phyloP scores from a whole-genome alignment of 495 filamentous ascomycete species.

The Aspergillus heteromorphus region DNA sequence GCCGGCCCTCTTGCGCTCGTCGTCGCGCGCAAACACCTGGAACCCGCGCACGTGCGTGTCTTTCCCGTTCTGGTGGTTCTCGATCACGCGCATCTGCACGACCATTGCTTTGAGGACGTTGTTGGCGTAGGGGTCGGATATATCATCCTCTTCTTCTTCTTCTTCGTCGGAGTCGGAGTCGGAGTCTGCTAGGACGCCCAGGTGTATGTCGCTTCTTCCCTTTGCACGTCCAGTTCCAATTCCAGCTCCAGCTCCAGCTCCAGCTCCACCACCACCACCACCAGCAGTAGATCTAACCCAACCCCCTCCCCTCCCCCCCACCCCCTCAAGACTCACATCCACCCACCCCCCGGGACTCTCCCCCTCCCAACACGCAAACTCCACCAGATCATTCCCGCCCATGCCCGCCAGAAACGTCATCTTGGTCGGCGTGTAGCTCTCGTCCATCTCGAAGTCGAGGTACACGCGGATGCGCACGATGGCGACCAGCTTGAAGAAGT shows the following conservation, averaged over 20 bases:
- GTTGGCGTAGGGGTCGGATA: slow-evolving; percentile 47
- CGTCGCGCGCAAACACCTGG: slow-evolving; percentile 81
- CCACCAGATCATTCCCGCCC: slow-evolving; percentile 77
- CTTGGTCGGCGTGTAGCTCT: slow-evolving; percentile 94
- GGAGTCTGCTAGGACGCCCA: slow-evolving; percentile 3
- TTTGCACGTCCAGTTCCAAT: neutral
- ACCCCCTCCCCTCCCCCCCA: slow-evolving; percentile 44
- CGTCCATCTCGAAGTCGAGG: slow-evolving; percentile 85
- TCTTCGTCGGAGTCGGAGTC: slow-evolving; percentile 29
- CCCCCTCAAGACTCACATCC: slow-evolving; percentile 69
- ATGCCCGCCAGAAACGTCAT: slow-evolving; percentile 83
- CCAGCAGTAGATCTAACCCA: slow-evolving; percentile 25
- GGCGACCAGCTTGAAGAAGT: slow-evolving; percentile 89
- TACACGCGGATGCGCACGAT: slow-evolving; percentile 80
- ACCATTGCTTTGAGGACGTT: slow-evolving; percentile 79
- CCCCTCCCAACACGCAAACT: slow-evolving; percentile 73
- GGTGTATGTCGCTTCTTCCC: neutral
- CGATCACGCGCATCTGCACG: slow-evolving; percentile 78
- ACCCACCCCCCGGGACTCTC: slow-evolving; percentile 83
- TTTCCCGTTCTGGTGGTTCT: slow-evolving; percentile 99
- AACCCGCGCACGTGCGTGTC: slow-evolving; percentile 94
- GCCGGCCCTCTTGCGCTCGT: slow-evolving; percentile 28
- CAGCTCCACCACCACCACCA: neutral
- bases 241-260: slow-evolving; percentile 1
- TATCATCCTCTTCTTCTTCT: slow-evolving; percentile 22